phyloP scores from a whole-genome alignment of 345 rosid species.

The Gossypium sturtianum region DNA sequence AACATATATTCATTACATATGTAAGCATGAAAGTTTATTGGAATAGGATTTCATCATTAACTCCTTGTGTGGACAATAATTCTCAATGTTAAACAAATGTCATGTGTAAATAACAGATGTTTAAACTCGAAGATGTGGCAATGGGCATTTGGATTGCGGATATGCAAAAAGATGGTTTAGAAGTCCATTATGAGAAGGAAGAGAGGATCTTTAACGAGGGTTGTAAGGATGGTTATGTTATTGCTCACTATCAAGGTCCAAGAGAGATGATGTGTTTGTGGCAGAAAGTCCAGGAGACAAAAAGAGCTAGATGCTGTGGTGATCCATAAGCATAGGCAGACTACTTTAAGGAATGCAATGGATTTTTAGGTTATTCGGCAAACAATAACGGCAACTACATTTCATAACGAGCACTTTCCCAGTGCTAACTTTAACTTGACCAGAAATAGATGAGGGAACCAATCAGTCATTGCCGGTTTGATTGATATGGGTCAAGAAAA shows the following conservation, averaged over 20 bases:
- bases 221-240: slow-evolving; percentile 76
- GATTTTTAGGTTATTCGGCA: not conserved
- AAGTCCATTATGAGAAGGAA: slow-evolving; percentile 63
- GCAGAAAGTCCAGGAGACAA: slow-evolving; percentile 78
- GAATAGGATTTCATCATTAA: not conserved
- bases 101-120: slow-evolving; percentile 51
- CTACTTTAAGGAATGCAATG: not conserved
- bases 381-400: not conserved
- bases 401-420: slow-evolving; percentile 3
- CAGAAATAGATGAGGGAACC: not conserved
- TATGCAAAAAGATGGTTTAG: slow-evolving; percentile 58
- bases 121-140: slow-evolving; percentile 94
- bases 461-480: not conserved
- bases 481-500: not conserved
- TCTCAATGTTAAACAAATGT: not conserved
- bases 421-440: not conserved
- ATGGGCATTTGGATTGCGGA: slow-evolving; percentile 95
- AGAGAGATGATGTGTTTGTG: slow-evolving; percentile 89
- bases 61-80: not conserved
- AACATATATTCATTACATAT: not conserved
- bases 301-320: slow-evolving; percentile 68
- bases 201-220: slow-evolving; percentile 66
- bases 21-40: not conserved
- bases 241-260: slow-evolving; percentile 96
- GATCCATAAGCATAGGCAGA: slow-evolving; percentile 25